phyloP scores from a whole-genome alignment of 2,329 filamentous ascomycete genomes.

The Fusarium piperis region DNA sequence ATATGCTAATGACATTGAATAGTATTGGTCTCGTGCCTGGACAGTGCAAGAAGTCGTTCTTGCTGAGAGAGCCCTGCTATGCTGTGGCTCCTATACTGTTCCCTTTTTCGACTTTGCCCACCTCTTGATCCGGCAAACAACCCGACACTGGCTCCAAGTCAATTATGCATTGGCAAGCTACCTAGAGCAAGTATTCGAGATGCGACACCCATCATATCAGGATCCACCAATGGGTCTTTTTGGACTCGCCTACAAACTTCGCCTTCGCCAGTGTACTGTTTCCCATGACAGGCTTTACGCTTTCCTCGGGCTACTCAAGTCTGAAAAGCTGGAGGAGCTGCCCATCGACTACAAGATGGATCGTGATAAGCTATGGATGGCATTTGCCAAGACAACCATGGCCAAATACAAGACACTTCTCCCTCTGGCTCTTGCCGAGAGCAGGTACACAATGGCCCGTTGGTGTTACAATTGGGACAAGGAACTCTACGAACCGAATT shows the following conservation, averaged over 20 bases:
- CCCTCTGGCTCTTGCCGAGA: conserved; percentile 6
- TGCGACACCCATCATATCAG: conserved; percentile 3
- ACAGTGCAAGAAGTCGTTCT: conserved; percentile 20
- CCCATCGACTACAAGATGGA: conserved; percentile 14
- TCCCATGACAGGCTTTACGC: conserved; percentile 11
- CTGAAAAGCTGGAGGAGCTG: not conserved
- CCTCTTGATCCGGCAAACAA: not conserved
- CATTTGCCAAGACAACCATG: conserved; percentile 8
- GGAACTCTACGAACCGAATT: conserved; percentile 6
- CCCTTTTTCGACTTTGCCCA: conserved; percentile 17
- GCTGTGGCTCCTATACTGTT: not conserved
- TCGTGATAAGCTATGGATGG: conserved; percentile 3
- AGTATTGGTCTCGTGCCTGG: conserved; percentile 13
- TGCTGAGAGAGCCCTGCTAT: not conserved
- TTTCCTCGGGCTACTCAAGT: conserved; percentile 9
- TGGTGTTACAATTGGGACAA: conserved; percentile 15
- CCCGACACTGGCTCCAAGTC: not conserved
- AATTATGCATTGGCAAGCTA: conserved; percentile 9
- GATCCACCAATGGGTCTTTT: conserved; percentile 12
- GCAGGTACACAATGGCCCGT: not conserved
- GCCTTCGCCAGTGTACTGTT: conserved; percentile 8
- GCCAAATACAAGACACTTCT: conserved; percentile 15
- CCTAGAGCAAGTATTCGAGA: conserved; percentile 7
- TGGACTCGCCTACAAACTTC: conserved; percentile 18
- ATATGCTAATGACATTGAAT: not conserved